Evolutionary conservation across 768 basidiomycete genomes (phyloP).

Genomic region (Collybia sp.): DNA sequence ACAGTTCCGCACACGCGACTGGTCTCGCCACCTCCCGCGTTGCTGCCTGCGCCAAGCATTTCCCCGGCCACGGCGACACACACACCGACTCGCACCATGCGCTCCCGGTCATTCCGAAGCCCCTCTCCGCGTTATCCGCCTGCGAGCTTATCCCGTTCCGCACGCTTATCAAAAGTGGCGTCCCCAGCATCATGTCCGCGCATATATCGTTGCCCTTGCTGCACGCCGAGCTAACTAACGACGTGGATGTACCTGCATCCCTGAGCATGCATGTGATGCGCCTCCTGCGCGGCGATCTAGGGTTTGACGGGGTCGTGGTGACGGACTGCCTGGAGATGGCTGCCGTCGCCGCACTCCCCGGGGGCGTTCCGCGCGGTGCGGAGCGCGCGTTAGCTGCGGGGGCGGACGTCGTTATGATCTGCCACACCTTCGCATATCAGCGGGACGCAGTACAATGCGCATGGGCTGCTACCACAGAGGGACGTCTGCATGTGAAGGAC

Average conservation of each 20-base stretch:
- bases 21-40: slow-evolving; percentile 47
- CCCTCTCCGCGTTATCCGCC: slow-evolving; percentile 29
- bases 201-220: slow-evolving; percentile 67
- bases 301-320: slow-evolving; percentile 56
- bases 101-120: slow-evolving; percentile 56
- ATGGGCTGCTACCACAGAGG: slow-evolving; percentile 44
- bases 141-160: slow-evolving; percentile 61
- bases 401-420: slow-evolving; percentile 73
- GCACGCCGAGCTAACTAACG: slow-evolving; percentile 26
- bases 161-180: slow-evolving; percentile 29
- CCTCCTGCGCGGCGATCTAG: slow-evolving; percentile 45
- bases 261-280: slow-evolving; percentile 51
- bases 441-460: slow-evolving; percentile 46
- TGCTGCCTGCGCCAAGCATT: slow-evolving; percentile 65
- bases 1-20: slow-evolving; percentile 38
- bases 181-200: slow-evolving; percentile 66
- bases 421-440: slow-evolving; percentile 55
- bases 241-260: slow-evolving; percentile 49
- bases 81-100: slow-evolving; percentile 67
- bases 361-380: slow-evolving; percentile 46
- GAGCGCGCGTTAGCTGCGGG: slow-evolving; percentile 56
- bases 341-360: slow-evolving; percentile 47
- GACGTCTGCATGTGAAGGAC: slow-evolving; percentile 31
- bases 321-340: slow-evolving; percentile 80
- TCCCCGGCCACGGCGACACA: slow-evolving; percentile 74